A percentile compares a stretch with the other conserved stretches of the same genome.
These are phyloP conservation scores for Keithomyces neogunnii DNA, from an alignment of 2,329 filamentous ascomycete genomes.

Conservation along the genomic window DNA sequence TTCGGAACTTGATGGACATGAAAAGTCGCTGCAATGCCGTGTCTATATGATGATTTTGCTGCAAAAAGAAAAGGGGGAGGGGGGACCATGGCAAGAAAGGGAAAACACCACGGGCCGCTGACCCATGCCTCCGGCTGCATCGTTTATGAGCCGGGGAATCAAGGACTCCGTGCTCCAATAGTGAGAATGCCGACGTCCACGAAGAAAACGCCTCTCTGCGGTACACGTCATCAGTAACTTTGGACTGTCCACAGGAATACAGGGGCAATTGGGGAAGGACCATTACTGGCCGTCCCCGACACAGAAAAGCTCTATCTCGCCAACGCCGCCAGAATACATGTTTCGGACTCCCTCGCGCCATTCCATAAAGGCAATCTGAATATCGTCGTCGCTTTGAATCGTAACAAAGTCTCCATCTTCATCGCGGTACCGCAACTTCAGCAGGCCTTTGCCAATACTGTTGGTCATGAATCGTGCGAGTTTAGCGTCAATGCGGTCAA, in stretches of 20 bases:
- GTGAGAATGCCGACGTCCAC: constrained; percentile 19
- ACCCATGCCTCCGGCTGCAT: background rate
- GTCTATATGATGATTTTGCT: constrained; percentile 19
- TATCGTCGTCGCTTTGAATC: constrained; percentile 92
- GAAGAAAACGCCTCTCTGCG: background rate
- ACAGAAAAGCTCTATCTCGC: constrained; percentile 86
- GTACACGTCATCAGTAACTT: constrained; percentile 1
- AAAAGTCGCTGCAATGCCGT: constrained; percentile 20
- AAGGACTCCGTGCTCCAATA: constrained; percentile 20
- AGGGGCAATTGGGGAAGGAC: background rate
- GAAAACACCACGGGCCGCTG: constrained; percentile 7
- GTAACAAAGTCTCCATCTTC: constrained; percentile 89
- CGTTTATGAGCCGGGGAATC: background rate
- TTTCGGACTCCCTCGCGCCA: constrained; percentile 66
- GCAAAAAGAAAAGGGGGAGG: background rate
- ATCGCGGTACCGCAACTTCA: constrained; percentile 85
- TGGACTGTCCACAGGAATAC: background rate
- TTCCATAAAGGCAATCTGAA: constrained; percentile 89
- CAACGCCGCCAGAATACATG: constrained; percentile 59
- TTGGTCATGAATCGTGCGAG: constrained; percentile 77
- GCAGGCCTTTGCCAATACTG: constrained; percentile 71
- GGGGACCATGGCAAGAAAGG: constrained; percentile 6
- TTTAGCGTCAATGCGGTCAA: constrained; percentile 94
- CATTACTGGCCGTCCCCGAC: constrained; percentile 36
- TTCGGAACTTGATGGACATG: constrained; percentile 4